Conservation (phyloP, 495 filamentous ascomycete species). For the Xylaria longipes region DNA sequence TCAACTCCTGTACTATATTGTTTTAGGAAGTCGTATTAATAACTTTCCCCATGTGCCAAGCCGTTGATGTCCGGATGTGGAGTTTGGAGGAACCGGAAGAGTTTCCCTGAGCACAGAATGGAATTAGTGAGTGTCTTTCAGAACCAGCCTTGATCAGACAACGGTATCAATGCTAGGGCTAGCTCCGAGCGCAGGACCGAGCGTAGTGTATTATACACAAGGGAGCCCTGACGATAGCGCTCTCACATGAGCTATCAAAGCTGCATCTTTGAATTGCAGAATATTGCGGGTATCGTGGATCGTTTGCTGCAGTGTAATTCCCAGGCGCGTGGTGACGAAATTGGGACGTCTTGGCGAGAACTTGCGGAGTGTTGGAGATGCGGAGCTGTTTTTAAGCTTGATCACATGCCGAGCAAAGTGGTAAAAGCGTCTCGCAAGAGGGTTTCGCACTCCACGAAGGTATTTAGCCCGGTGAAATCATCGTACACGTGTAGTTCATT, state of each 20-base stretch:
- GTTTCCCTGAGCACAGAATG: conserved; percentile 6
- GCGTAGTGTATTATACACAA: not conserved
- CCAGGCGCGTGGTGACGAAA: not conserved
- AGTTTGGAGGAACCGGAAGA: not conserved
- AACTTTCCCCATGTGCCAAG: conserved; percentile 6
- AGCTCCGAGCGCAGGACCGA: not conserved
- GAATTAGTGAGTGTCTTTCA: not conserved
- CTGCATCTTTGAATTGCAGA: not conserved
- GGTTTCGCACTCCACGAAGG: not conserved
- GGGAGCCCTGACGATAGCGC: not conserved
- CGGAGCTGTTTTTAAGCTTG: not conserved
- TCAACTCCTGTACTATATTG: not conserved
- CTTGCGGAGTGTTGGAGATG: not conserved
- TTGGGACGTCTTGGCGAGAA: conserved; percentile 1
- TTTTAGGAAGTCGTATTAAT: not conserved
- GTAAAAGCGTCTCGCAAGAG: not conserved
- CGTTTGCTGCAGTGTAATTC: not conserved
- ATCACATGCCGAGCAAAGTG: conserved; percentile 2
- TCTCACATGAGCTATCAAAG: not conserved
- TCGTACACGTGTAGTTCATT: not conserved
- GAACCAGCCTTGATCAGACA: not conserved
- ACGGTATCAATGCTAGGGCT: not conserved
- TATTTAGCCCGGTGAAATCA: not conserved
- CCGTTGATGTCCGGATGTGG: not conserved
- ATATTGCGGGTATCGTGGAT: not conserved